Conservation (phyloP, 495 filamentous ascomycete genomes). For the Talaromyces borbonicus region DNA sequence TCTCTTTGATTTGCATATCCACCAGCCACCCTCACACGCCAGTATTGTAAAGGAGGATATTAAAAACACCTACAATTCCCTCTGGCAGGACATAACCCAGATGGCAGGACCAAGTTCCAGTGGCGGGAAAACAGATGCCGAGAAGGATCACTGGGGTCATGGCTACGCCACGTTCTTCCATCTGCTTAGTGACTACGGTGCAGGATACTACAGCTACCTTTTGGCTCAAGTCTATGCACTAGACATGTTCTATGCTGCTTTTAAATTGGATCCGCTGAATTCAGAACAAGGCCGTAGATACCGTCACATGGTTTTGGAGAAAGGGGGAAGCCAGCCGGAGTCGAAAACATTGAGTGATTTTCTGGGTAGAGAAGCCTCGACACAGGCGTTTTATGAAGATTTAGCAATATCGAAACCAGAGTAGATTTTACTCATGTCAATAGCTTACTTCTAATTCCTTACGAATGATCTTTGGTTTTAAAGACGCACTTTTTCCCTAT, state of each 20-base stretch:
- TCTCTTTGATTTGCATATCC: slow-evolving; percentile 72
- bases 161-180: slow-evolving; percentile 62
- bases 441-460: background rate
- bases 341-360: slow-evolving; percentile 44
- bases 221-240: slow-evolving; percentile 12
- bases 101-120: slow-evolving; percentile 57
- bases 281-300: slow-evolving; percentile 35
- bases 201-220: slow-evolving; percentile 64
- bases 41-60: slow-evolving; percentile 53
- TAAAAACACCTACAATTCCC: slow-evolving; percentile 58
- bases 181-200: slow-evolving; percentile 62
- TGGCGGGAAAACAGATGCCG: no score
- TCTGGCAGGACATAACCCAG: slow-evolving; percentile 53
- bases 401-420: slow-evolving; percentile 16
- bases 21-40: slow-evolving; percentile 56
- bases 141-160: slow-evolving; percentile 50
- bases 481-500: background rate
- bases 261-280: slow-evolving; percentile 43
- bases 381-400: slow-evolving; percentile 43
- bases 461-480: background rate
- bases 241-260: slow-evolving; percentile 47
- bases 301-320: slow-evolving; percentile 41
- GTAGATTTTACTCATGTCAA: background rate
- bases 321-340: slow-evolving; percentile 45
- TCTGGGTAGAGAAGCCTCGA: slow-evolving; percentile 38